Evolutionary conservation across 108 stramenopile species (phyloP).

Genomic region (Cyclotella cryptica): DNA sequence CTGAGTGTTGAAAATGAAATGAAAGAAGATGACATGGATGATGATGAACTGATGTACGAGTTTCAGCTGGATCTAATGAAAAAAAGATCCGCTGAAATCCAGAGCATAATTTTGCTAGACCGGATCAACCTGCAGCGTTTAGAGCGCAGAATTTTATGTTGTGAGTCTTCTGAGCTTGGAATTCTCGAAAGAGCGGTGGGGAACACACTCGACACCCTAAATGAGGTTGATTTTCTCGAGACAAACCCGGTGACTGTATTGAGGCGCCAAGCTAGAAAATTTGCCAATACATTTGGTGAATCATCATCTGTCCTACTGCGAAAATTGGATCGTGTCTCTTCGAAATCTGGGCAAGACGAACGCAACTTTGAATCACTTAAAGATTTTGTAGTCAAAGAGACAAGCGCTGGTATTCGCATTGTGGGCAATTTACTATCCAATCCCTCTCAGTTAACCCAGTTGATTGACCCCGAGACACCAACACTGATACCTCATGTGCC

Average conservation of each 20-base stretch:
- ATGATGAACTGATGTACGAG: constrained; percentile 32
- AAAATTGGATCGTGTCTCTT: constrained; percentile 62
- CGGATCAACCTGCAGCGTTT: constrained; percentile 63
- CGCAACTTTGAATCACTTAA: constrained; percentile 57
- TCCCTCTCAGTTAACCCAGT: constrained; percentile 54
- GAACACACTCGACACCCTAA: constrained; percentile 38
- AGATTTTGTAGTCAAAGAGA: constrained; percentile 61
- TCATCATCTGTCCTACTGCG: constrained; percentile 62
- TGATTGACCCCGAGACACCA: constrained; percentile 71
- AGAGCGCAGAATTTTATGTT: constrained; percentile 64
- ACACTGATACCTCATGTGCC: constrained; percentile 71
- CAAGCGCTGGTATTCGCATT: constrained; percentile 59
- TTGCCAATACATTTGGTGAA: constrained; percentile 45
- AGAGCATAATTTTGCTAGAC: constrained; percentile 60
- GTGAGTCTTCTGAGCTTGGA: constrained; percentile 40
- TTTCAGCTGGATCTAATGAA: constrained; percentile 57
- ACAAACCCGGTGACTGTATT: constrained; percentile 39
- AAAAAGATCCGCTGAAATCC: constrained; percentile 56
- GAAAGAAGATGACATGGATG: constrained; percentile 7
- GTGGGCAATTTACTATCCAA: constrained; percentile 52
- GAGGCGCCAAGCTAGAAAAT: constrained; percentile 37
- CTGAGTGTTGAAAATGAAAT: neutral
- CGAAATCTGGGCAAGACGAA: constrained; percentile 49
- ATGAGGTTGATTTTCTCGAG: constrained; percentile 34
- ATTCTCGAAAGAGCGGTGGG: constrained; percentile 43